A percentile compares a stretch with the other conserved stretches of the same genome.
Conservation (phyloP, 805 yeast species). For the Pichia pseudocactophila region DNA sequence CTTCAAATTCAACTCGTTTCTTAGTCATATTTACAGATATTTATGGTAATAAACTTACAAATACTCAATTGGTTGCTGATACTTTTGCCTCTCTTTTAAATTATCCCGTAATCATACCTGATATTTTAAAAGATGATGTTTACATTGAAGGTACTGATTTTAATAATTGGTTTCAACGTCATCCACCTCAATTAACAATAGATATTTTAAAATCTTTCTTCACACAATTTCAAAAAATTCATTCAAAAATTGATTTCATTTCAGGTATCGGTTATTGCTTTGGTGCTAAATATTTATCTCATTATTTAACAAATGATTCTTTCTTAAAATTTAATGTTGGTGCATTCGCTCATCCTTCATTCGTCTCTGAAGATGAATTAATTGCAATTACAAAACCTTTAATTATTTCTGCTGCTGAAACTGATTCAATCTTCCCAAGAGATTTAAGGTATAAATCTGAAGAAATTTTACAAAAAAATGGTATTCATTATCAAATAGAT, state of each 20-base stretch:
- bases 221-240: constrained; percentile 33
- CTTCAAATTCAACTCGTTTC: constrained; percentile 31
- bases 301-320: constrained; percentile 35
- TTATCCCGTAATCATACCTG: constrained; percentile 68
- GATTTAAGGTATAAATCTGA: constrained; percentile 60
- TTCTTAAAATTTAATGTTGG: constrained; percentile 35
- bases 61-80: constrained; percentile 57
- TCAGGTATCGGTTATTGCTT: constrained; percentile 73
- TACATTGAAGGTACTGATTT: constrained; percentile 26
- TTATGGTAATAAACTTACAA: constrained; percentile 51
- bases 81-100: constrained; percentile 47
- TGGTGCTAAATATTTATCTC: constrained; percentile 67
- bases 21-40: constrained; percentile 65
- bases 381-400: constrained; percentile 51
- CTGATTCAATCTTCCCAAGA: constrained; percentile 50
- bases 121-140: constrained; percentile 51
- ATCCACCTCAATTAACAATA: constrained; percentile 33
- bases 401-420: constrained; percentile 66
- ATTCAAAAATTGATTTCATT: constrained; percentile 36
- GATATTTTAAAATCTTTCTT: constrained; percentile 44
- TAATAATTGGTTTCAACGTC: constrained; percentile 36
- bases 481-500: constrained; percentile 49
- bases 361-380: constrained; percentile 57
- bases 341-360: constrained; percentile 82
- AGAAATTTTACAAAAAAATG: constrained; percentile 37